Conservation (phyloP, 306 rosid species). For the Oemleria cerasiformis region DNA sequence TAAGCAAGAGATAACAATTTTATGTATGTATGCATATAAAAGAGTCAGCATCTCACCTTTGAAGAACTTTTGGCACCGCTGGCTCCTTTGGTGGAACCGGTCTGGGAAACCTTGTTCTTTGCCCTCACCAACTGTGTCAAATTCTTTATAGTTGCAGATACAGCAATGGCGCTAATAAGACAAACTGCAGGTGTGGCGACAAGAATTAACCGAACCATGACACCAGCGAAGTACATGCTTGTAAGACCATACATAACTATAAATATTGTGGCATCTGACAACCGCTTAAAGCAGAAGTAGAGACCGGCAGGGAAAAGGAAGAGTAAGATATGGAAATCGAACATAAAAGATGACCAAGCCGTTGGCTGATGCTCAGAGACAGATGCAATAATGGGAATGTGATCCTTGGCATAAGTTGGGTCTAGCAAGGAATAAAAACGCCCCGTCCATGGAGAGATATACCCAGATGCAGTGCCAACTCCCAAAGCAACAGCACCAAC, state of each 20-base stretch:
- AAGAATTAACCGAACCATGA: slow-evolving; percentile 96
- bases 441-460: slow-evolving; percentile 99
- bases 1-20: slow-evolving; percentile 2
- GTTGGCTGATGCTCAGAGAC: slow-evolving; percentile 99
- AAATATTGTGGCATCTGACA: slow-evolving; percentile 96
- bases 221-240: slow-evolving; percentile 99
- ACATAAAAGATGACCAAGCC: slow-evolving; percentile 99
- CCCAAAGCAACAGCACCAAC: slow-evolving; percentile 90
- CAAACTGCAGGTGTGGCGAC: slow-evolving; percentile 98
- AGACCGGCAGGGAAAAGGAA: slow-evolving; percentile 99
- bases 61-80: slow-evolving; percentile 66
- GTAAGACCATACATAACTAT: slow-evolving; percentile 97
- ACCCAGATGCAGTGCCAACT: slow-evolving; percentile 90
- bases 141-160: slow-evolving; percentile 88
- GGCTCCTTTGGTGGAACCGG: slow-evolving; percentile 71
- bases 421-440: slow-evolving; percentile 95
- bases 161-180: slow-evolving; percentile 95
- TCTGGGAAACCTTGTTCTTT: slow-evolving; percentile 55
- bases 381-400: slow-evolving; percentile 94
- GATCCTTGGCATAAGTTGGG: slow-evolving; percentile 98
- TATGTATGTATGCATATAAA: not conserved
- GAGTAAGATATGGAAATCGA: slow-evolving; percentile 91
- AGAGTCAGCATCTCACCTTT: slow-evolving; percentile 47
- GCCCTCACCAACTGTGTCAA: slow-evolving; percentile 67
- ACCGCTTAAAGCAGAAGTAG: slow-evolving; percentile 96